Evolutionary conservation across 805 yeast genomes (phyloP).

Genomic region (Limtongia smithiae): DNA sequence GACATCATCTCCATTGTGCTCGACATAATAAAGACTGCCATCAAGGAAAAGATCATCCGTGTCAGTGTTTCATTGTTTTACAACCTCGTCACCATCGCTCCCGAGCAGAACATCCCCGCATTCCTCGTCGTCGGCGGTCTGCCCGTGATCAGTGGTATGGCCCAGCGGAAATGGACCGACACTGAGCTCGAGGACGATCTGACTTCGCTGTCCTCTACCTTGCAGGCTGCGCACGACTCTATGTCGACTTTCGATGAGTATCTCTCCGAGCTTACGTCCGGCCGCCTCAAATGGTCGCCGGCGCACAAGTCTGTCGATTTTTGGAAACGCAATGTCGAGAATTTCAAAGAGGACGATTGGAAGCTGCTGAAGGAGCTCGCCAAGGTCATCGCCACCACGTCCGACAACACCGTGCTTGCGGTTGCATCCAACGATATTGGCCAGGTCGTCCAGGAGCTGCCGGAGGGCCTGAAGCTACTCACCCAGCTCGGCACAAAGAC

Average conservation of each 20-base stretch:
- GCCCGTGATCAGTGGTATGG: constrained; percentile 60
- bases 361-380: constrained; percentile 63
- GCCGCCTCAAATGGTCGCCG: constrained; percentile 81
- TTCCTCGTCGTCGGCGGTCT: constrained; percentile 72
- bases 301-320: constrained; percentile 85
- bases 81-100: constrained; percentile 38
- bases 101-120: constrained; percentile 54
- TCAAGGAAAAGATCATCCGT: constrained; percentile 88
- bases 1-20: constrained; percentile 47
- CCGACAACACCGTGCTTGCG: constrained; percentile 43
- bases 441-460: constrained; percentile 56
- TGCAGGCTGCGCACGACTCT: constrained; percentile 68
- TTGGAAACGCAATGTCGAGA: constrained; percentile 77
- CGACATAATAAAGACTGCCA: constrained; percentile 69
- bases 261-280: constrained; percentile 74
- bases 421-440: constrained; percentile 67
- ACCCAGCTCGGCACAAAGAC: constrained; percentile 62
- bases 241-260: constrained; percentile 93
- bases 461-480: constrained; percentile 57
- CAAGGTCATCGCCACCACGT: constrained; percentile 35
- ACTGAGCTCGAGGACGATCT: constrained; percentile 82
- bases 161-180: constrained; percentile 90
- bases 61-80: constrained; percentile 58
- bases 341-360: constrained; percentile 77
- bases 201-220: constrained; percentile 50